A percentile compares a stretch with the other conserved stretches of the same genome.
Evolutionary conservation across 1,284 basidiomycete species (phyloP).

Genomic region (Vanrija sp.): DNA sequence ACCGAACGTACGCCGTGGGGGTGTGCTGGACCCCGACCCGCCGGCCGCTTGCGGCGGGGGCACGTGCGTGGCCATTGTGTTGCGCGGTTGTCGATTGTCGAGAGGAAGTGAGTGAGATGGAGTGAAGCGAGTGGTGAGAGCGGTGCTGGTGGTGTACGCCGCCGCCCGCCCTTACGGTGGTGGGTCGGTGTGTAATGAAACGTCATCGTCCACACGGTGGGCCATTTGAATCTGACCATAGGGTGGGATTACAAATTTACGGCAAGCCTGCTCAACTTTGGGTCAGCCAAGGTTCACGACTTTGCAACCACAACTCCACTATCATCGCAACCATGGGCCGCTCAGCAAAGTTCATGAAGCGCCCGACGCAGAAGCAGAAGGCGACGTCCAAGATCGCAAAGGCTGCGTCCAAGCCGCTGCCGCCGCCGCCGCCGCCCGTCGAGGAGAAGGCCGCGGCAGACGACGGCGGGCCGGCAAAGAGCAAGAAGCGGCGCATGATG

Average conservation of each 20-base stretch:
- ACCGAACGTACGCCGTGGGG: constrained; percentile 2
- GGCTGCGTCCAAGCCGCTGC: constrained; percentile 22
- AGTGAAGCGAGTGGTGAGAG: background rate
- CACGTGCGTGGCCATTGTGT: no score
- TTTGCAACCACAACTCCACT: background rate
- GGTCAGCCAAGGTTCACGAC: background rate
- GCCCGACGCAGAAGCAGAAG: constrained; percentile 37
- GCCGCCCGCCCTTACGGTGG: background rate
- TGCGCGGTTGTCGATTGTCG: background rate
- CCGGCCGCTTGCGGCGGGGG: no score
- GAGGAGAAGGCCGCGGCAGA: background rate
- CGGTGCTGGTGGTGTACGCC: background rate
- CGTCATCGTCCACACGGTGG: background rate
- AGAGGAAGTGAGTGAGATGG: background rate
- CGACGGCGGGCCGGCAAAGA: background rate
- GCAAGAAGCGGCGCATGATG: constrained; percentile 17
- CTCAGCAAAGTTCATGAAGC: constrained; percentile 38
- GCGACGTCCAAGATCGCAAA: constrained; percentile 31
- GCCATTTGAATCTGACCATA: background rate
- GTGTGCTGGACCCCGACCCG: background rate
- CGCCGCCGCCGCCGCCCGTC: constrained; percentile 13
- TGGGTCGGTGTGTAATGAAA: background rate
- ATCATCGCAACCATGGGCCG: constrained; percentile 30
- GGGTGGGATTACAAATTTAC: no score
- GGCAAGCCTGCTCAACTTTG: background rate